Evolutionary conservation across 192 early-diverging fungal species (phyloP).

Genomic region (Linnemannia hyalina): DNA sequence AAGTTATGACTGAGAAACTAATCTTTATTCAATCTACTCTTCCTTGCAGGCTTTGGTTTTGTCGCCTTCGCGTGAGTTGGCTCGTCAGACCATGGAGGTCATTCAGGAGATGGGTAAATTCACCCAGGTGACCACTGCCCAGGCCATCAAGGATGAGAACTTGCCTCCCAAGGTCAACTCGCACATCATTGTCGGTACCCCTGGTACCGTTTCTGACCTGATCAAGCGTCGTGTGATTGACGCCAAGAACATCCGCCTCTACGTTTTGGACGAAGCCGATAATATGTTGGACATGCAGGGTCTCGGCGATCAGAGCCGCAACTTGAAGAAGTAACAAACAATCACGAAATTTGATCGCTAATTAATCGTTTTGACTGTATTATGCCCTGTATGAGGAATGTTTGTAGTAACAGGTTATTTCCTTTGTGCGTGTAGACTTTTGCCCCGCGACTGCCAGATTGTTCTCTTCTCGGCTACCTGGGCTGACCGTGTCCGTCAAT

Average conservation of each 20-base stretch:
- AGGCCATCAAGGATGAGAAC: conserved; percentile 84
- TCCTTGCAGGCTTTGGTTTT: conserved; percentile 80
- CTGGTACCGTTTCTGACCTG: conserved; percentile 89
- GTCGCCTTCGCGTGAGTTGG: conserved; percentile 94
- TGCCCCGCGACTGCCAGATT: conserved; percentile 84
- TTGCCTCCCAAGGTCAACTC: conserved; percentile 67
- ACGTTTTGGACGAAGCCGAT: conserved; percentile 99
- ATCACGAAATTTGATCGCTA: no score
- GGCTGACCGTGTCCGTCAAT: conserved; percentile 79
- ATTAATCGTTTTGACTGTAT: background rate
- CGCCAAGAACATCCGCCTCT: conserved; percentile 74
- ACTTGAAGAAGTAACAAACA: conserved; percentile 79
- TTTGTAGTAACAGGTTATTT: background rate
- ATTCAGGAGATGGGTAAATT: conserved; percentile 93
- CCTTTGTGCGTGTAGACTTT: conserved; percentile 53
- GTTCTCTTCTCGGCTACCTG: conserved; percentile 98
- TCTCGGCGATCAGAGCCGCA: conserved; percentile 89
- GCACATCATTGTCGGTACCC: conserved; percentile 94
- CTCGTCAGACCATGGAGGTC: conserved; percentile 94
- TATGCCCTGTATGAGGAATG: background rate
- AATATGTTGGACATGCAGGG: conserved; percentile 93
- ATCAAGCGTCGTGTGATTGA: conserved; percentile 76
- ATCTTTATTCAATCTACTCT: background rate
- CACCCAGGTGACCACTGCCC: conserved; percentile 78
- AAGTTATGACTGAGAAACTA: no score